Evolutionary conservation across 805 yeast genomes (phyloP), one percentile per base, ranked within the genome.

Genomic region (Cyberlindnera veronae): DNA sequence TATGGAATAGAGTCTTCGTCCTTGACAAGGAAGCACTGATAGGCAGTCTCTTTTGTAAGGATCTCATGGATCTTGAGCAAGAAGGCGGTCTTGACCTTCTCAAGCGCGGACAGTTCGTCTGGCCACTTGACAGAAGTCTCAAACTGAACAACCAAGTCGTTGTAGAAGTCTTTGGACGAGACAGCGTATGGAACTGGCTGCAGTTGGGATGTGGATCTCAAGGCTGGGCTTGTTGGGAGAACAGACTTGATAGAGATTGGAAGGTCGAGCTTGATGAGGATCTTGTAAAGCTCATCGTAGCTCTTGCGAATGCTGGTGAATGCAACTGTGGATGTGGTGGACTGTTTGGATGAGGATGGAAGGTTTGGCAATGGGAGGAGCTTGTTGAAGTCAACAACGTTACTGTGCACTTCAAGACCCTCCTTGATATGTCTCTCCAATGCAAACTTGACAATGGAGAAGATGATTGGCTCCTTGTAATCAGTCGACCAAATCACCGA

Each of bases 41-140:
- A 85, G 14, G 63, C 64, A 11, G 80, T 70, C 38, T 77, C 76
- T 42, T 68, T 66, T 7, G 58, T 40, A 6, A 63, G 54, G 16
- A 75, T 43, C 35, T 76, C 75, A 37, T 77, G 74, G 17, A 90
- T 76, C 51, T 84, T 84, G 39, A 93, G 60, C 52, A 91, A 66
- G 51, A 93, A 87, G 7, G 98, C 98, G 23, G 95, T 77, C 57
- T 93, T 93, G 13, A 95, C 84, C 54, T 84, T 81, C 60, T 93
- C 98, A 39, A 89, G 65, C 2, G 96, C 89, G 29, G 71, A 65
- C 6, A 88, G 60, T 59, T 93, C 96, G 61, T 86, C 95, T 3
- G 99, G 99, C 99, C 99, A 93, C 60, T 80, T 79, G n/a, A 77
- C 72, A 2, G 96, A 86, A 4, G 85, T 69, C 64, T 93, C 99